Evolutionary conservation across 345 rosid genomes (phyloP), one percentile per base, ranked within the genome.

Genomic region (Adansonia digitata): DNA sequence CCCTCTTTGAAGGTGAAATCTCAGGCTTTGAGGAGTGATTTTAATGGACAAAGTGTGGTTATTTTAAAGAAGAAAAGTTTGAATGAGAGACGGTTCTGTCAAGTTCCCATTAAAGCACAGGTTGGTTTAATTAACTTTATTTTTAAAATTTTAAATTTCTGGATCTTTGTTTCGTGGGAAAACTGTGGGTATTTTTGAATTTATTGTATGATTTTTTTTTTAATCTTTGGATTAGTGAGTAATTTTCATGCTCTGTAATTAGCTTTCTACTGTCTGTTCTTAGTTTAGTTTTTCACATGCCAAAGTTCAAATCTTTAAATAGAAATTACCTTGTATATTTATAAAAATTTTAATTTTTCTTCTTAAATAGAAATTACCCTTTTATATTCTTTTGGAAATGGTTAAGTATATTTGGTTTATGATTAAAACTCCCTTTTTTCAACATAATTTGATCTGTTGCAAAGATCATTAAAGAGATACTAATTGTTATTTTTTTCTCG

Each of bases 51-150:
- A 42, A 82, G 84, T 72, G 66, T 88, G 72, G 46, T 71, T 69
- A 17, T 80, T 7, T 71, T 53, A 60, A 86, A 85, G 40, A 66
- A 76, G 65, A 81, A 70, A 60, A 37, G 74, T 74, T 15, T 74
- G 57, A 79, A 57, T 56, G 76, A 74, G 70, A 86, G 52, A 48
- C 48, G 80, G 53, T 46, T 49, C 74, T 77, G 74, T 64, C 77
- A 31, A 48, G 70, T 75, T 39, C 77, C 87, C 55, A 60, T 86
- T 45, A 77, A 65, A 69, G 89, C 89, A 59, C 94, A 88, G 97
- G 97, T 94, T 65, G 12, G 83, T 75, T 15, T 20, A 5, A 29
- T 63, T 26, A 12, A 5, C 12, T 15, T 51, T 6, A 5, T 14
- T 29, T 31, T 0, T 2, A 27, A 2, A 15, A 43, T 13, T 13